Conservation (phyloP, 2,329 filamentous ascomycete species). For the Microdochium bolleyi region DNA sequence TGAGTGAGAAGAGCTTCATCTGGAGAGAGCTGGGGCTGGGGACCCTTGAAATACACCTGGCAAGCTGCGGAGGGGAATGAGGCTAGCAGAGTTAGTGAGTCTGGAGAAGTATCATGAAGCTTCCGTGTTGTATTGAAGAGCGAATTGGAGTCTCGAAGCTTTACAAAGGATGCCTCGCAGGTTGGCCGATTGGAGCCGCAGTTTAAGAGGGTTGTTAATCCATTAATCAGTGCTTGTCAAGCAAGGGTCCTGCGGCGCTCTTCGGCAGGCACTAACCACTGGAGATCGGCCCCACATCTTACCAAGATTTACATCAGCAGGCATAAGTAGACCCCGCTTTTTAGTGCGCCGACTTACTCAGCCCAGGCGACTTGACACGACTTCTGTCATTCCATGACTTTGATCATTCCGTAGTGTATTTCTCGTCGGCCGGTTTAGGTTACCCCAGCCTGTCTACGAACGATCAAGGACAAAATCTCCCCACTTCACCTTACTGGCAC, state of each 20-base stretch:
- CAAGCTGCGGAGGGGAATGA: slow-evolving; percentile 1
- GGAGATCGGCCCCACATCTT: not conserved
- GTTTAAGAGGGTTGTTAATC: not conserved
- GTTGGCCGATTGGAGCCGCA: too few species aligned
- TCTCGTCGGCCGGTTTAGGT: too few species aligned
- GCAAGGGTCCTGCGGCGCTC: slow-evolving; percentile 1
- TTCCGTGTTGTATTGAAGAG: too few species aligned
- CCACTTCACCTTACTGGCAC: too few species aligned
- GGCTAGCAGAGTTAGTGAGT: too few species aligned
- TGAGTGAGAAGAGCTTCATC: slow-evolving; percentile 30
- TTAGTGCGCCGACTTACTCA: not conserved
- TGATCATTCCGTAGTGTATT: too few species aligned
- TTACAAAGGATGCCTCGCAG: too few species aligned
- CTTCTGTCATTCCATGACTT: too few species aligned
- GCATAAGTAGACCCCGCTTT: not conserved
- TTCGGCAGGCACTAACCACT: not conserved
- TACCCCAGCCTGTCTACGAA: too few species aligned
- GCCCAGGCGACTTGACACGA: too few species aligned
- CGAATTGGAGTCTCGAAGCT: too few species aligned
- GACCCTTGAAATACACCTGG: slow-evolving; percentile 1
- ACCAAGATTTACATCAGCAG: slow-evolving; percentile 4
- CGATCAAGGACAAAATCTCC: too few species aligned
- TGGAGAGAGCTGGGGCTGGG: slow-evolving; percentile 2
- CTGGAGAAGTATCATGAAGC: slow-evolving; percentile 2
- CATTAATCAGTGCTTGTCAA: slow-evolving; percentile 1